A percentile compares a stretch with the other conserved stretches of the same genome.
These are phyloP conservation scores for Gracilaria gracilis DNA, from an alignment of 23 red algal genomes.

Conservation along the genomic window DNA sequence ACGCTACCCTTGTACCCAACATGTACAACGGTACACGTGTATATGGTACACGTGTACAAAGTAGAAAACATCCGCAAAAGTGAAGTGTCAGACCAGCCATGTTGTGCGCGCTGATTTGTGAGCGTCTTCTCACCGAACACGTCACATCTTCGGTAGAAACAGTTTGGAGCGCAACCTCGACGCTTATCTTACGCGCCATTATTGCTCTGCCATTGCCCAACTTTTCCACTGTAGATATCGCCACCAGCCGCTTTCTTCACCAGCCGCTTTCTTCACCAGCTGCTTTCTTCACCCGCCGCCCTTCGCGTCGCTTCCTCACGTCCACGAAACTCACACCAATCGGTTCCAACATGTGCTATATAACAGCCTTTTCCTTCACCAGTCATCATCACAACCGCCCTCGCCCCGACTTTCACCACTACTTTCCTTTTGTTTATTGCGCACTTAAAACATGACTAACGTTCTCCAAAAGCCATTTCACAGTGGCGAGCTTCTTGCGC, in stretches of 20 bases:
- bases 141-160: background rate
- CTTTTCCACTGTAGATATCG: no score
- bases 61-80: no score
- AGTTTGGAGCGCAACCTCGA: no score
- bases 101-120: background rate
- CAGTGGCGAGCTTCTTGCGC: conserved; percentile 63
- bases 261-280: background rate
- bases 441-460: background rate
- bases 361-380: background rate
- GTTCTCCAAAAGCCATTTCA: conserved; percentile 53
- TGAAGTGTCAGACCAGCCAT: no score
- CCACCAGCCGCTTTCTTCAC: background rate
- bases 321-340: background rate
- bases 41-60: no score
- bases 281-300: background rate
- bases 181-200: no score
- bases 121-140: background rate
- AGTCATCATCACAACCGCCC: background rate
- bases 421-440: background rate
- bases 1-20: no score
- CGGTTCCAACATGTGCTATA: background rate
- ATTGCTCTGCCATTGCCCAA: no score
- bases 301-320: background rate
- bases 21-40: no score
- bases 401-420: background rate